These are phyloP conservation scores for Rachicladosporium sp. DNA, from an alignment of 2,329 filamentous ascomycete species.

Conservation along the genomic window DNA sequence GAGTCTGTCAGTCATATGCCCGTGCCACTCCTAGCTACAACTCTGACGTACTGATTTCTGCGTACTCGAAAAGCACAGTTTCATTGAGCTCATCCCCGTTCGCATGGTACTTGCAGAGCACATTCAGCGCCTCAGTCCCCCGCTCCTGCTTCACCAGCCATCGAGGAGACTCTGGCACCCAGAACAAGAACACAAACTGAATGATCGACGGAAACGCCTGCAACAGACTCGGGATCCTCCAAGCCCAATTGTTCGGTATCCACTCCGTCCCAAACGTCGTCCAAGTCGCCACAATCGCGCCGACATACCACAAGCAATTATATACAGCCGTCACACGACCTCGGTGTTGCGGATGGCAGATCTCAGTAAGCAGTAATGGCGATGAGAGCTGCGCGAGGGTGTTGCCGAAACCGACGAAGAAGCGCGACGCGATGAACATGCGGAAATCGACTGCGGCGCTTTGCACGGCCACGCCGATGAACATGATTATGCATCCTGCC, in stretches of 20 bases:
- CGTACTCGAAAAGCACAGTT: constrained; percentile 53
- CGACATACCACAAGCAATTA: constrained; percentile 56
- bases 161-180: constrained; percentile 50
- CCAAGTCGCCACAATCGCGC: constrained; percentile 44
- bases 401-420: constrained; percentile 3
- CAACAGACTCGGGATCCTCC: constrained; percentile 53
- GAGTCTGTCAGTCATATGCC: too few species aligned
- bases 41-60: constrained; percentile 38
- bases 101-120: constrained; percentile 50
- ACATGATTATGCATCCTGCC: neutral
- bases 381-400: constrained; percentile 45
- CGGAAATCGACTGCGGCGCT: neutral
- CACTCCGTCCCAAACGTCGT: constrained; percentile 5
- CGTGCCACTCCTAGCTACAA: too few species aligned
- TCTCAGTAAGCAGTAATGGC: constrained; percentile 52
- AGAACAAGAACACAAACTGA: constrained; percentile 51
- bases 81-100: constrained; percentile 46
- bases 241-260: constrained; percentile 20
- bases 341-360: constrained; percentile 57
- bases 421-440: constrained; percentile 1
- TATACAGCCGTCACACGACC: constrained; percentile 53
- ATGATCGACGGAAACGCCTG: constrained; percentile 50
- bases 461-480: constrained; percentile 4
- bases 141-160: constrained; percentile 51
- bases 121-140: constrained; percentile 45